A percentile compares a stretch with the other conserved stretches of the same genome.
phyloP scores from a whole-genome alignment of 2,329 filamentous ascomycete genomes.

The Nemania sp. region DNA sequence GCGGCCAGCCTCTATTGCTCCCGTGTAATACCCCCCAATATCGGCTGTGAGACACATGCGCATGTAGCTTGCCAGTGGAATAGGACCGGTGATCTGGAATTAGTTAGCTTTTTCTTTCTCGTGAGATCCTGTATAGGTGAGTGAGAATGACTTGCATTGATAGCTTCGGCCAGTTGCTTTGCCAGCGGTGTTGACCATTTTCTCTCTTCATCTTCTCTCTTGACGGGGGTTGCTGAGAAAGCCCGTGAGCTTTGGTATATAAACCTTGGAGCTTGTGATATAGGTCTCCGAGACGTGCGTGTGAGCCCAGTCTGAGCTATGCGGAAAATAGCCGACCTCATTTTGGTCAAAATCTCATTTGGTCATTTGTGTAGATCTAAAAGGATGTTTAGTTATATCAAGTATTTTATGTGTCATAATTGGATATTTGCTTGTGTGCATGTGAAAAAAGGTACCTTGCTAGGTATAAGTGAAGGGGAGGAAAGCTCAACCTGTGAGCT shows the following conservation, averaged over 20 bases:
- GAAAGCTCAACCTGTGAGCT: conserved; percentile 23
- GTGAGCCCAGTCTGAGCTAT: conserved; percentile 45
- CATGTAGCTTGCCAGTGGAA: conserved; percentile 95
- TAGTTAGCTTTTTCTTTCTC: conserved; percentile 40
- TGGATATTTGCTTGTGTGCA: not conserved
- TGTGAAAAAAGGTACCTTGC: too few species aligned
- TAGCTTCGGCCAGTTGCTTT: conserved; percentile 86
- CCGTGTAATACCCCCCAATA: conserved; percentile 92
- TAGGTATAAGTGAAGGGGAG: not conserved
- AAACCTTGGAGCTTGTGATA: conserved; percentile 27
- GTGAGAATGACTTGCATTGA: conserved; percentile 72
- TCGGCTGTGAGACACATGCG: conserved; percentile 96
- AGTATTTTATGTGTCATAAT: not conserved
- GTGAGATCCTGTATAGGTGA: not conserved
- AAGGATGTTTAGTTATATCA: not conserved
- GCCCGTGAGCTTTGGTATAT: conserved; percentile 39
- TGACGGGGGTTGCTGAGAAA: conserved; percentile 48
- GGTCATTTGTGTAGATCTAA: conserved; percentile 12
- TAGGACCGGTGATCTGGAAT: conserved; percentile 79
- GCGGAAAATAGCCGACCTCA: conserved; percentile 45
- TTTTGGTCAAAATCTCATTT: conserved; percentile 32
- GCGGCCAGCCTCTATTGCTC: conserved; percentile 72
- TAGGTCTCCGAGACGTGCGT: conserved; percentile 36
- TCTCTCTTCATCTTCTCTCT: conserved; percentile 57
- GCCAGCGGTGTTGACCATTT: conserved; percentile 94